Percentiles rank a stretch among this genome's conserved stretches.
phyloP scores from a whole-genome alignment of 768 basidiomycete species.

The Coprinellus micaceus region DNA sequence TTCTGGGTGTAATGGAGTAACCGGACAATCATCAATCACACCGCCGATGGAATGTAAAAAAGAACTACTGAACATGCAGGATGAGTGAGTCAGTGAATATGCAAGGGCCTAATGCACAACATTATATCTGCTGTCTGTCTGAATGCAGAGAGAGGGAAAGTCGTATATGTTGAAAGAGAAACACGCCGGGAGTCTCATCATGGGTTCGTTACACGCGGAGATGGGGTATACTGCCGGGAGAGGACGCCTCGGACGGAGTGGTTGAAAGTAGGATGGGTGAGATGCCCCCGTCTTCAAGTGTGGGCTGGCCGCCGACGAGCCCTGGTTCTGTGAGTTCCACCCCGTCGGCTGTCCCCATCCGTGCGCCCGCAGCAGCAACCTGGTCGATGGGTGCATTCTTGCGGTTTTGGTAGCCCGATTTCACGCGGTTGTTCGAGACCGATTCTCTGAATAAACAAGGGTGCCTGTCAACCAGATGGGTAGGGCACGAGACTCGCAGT shows the following conservation, averaged over 20 bases:
- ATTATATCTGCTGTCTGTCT: not conserved
- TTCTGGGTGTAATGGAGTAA: not conserved
- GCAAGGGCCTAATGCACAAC: not conserved
- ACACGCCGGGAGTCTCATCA: not conserved
- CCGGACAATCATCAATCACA: not conserved
- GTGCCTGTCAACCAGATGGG: too few species aligned
- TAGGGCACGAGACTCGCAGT: constrained; percentile 4
- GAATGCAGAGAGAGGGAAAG: not conserved
- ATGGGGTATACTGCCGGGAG: constrained; percentile 29
- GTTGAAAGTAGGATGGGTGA: constrained; percentile 5
- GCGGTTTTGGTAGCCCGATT: constrained; percentile 67
- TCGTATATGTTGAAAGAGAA: not conserved
- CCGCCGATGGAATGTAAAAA: too few species aligned
- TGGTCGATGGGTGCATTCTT: constrained; percentile 62
- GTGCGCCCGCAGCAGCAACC: constrained; percentile 69
- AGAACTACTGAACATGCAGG: too few species aligned
- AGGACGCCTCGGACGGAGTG: not conserved
- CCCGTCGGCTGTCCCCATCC: constrained; percentile 62
- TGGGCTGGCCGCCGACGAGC: constrained; percentile 30
- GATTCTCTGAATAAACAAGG: constrained; percentile 53
- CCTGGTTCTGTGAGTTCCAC: constrained; percentile 54
- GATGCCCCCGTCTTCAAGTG: constrained; percentile 10
- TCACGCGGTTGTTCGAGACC: constrained; percentile 79
- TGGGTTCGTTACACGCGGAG: constrained; percentile 31
- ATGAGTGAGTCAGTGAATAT: not conserved